These are phyloP conservation scores for Piromyces sp. DNA, from an alignment of 192 early-diverging fungal species.

Conservation along the genomic window DNA sequence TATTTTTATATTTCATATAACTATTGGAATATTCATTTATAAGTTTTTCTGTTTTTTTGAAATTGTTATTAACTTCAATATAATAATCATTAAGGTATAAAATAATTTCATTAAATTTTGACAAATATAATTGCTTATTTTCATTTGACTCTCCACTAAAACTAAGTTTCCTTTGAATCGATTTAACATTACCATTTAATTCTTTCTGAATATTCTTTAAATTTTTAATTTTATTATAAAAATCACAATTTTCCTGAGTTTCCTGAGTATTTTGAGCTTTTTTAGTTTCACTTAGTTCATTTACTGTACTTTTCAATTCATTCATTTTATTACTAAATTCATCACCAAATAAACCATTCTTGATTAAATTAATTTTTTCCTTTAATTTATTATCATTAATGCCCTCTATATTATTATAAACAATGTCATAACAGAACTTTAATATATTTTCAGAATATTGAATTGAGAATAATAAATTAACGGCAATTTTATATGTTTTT, in stretches of 20 bases:
- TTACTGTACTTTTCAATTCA: not conserved
- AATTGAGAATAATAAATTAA: not conserved
- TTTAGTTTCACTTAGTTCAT: not conserved
- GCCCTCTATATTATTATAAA: not conserved
- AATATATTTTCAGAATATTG: not conserved
- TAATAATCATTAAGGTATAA: not conserved
- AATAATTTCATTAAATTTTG: not conserved
- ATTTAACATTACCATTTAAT: not conserved
- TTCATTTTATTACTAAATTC: not conserved
- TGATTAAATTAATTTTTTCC: not conserved
- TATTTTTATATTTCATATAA: not conserved
- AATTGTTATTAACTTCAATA: not conserved
- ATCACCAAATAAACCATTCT: not conserved
- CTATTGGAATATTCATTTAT: not conserved
- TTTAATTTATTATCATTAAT: not conserved
- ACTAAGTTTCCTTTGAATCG: not conserved
- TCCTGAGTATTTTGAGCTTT: not conserved
- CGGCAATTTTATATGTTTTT: not conserved
- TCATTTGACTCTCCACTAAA: not conserved
- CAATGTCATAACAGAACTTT: not conserved
- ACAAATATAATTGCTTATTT: not conserved
- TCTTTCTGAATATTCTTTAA: not conserved
- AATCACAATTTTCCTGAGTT: not conserved
- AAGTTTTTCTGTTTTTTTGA: not conserved
- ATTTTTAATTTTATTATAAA: not conserved